A percentile compares a stretch with the other conserved stretches of the same genome.
Conservation (phyloP, 768 basidiomycete genomes). For the Tubosaeta brunneosetosa region DNA sequence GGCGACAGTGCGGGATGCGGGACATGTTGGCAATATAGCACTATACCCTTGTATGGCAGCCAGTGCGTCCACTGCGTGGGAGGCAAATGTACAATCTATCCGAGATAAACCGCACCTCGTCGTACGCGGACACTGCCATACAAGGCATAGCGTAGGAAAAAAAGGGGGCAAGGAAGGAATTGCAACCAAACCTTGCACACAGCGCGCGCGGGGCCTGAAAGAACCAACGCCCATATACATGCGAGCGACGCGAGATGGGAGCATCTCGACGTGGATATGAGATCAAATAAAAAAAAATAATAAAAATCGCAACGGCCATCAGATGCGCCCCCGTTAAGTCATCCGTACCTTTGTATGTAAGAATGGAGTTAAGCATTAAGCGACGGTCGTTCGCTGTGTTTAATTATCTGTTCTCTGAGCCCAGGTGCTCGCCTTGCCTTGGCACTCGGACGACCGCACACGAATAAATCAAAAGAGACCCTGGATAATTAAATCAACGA, state of each 20-base stretch:
- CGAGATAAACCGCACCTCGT: conserved; percentile 19
- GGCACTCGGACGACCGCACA: background rate
- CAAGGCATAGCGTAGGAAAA: background rate
- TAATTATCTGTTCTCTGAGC: background rate
- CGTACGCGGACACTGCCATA: background rate
- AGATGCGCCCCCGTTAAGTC: background rate
- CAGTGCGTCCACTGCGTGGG: conserved; percentile 25
- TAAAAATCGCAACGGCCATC: background rate
- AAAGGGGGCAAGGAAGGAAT: background rate
- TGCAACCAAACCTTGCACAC: background rate
- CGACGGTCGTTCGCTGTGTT: background rate
- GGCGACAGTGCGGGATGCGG: background rate
- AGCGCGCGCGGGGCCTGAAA: background rate
- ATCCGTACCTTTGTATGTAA: background rate
- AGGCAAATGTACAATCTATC: conserved; percentile 24
- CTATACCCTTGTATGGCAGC: conserved; percentile 23
- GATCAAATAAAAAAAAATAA: background rate
- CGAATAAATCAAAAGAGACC: background rate
- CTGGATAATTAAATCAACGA: background rate
- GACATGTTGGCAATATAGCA: conserved; percentile 1
- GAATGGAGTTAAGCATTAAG: background rate
- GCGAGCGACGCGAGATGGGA: background rate
- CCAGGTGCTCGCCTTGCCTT: background rate
- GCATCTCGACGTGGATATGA: background rate
- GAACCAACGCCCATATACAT: background rate